A percentile compares a stretch with the other conserved stretches of the same genome.
Conservation (phyloP, 495 filamentous ascomycete species). For the Aspergillus panamensis region DNA sequence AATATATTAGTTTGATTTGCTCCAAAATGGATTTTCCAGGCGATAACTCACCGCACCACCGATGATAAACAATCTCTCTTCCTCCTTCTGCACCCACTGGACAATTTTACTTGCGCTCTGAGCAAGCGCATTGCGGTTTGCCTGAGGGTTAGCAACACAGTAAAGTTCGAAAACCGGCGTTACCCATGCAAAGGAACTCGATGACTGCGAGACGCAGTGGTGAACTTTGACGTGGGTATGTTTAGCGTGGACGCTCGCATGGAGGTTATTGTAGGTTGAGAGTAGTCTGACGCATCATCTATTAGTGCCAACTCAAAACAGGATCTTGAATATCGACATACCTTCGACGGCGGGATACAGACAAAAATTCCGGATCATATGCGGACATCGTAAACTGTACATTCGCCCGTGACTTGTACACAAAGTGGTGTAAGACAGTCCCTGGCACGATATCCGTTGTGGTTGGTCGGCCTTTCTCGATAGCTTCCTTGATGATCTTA, state of each 20-base stretch:
- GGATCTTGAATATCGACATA: constrained; percentile 21
- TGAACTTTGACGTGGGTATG: constrained; percentile 81
- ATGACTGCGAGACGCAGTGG: constrained; percentile 68
- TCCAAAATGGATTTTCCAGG: too few species aligned
- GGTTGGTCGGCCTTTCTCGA: constrained; percentile 63
- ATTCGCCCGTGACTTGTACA: constrained; percentile 90
- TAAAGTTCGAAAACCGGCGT: constrained; percentile 91
- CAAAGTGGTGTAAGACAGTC: constrained; percentile 78
- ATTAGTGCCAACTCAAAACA: background rate
- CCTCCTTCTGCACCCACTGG: constrained; percentile 85
- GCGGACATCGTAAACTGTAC: constrained; percentile 94
- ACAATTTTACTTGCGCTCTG: constrained; percentile 83
- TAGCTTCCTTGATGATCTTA: constrained; percentile 67
- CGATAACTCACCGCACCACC: constrained; percentile 69
- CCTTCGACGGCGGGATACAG: constrained; percentile 62
- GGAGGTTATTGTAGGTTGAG: constrained; percentile 78
- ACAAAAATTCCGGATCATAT: constrained; percentile 67
- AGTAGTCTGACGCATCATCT: constrained; percentile 53
- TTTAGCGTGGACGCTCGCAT: constrained; percentile 78
- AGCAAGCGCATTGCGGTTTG: constrained; percentile 72
- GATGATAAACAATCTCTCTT: constrained; percentile 92
- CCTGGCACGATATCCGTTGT: constrained; percentile 74
- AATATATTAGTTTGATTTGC: background rate
- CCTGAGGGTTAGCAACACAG: constrained; percentile 78
- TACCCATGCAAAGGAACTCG: constrained; percentile 81